A percentile compares a stretch with the other conserved stretches of the same genome.
Evolutionary conservation across 2,329 filamentous ascomycete species (phyloP).

Genomic region (Aspergillus ustus): DNA sequence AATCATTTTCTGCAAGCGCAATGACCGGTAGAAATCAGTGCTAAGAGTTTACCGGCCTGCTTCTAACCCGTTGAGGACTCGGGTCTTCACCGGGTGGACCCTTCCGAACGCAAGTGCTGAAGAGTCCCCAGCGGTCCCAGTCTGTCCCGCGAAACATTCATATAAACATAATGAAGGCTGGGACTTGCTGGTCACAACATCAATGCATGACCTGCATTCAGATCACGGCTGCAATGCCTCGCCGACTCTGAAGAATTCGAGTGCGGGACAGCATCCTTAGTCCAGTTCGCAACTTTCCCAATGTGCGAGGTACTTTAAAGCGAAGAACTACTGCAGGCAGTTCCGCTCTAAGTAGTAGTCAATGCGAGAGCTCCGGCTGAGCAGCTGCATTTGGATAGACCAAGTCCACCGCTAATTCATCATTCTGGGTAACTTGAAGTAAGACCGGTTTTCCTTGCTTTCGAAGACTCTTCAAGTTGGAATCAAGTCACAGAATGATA

Average conservation of each 20-base stretch:
- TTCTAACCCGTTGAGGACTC: constrained; percentile 22
- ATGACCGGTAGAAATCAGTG: neutral
- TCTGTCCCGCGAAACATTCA: neutral
- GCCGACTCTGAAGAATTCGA: neutral
- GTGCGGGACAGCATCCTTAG: neutral
- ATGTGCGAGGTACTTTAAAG: constrained; percentile 6
- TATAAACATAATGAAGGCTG: neutral
- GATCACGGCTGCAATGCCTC: neutral
- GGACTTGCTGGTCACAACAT: neutral
- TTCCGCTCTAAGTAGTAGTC: constrained; percentile 23
- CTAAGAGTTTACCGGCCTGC: constrained; percentile 20
- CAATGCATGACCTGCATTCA: constrained; percentile 5
- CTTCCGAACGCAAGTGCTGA: constrained; percentile 16
- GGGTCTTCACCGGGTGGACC: constrained; percentile 30
- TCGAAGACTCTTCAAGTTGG: neutral
- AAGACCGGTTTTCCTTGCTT: neutral
- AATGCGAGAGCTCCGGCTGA: constrained; percentile 24
- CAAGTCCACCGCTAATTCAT: constrained; percentile 19
- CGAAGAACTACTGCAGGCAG: constrained; percentile 23
- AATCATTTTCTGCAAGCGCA: constrained; percentile 21
- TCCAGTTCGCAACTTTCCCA: constrained; percentile 1
- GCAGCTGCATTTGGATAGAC: constrained; percentile 19
- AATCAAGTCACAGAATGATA: neutral
- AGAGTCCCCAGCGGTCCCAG: neutral
- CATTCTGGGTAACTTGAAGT: constrained; percentile 8